phyloP scores from a whole-genome alignment of 305 asterid genomes.

The Rubia peregrina region DNA sequence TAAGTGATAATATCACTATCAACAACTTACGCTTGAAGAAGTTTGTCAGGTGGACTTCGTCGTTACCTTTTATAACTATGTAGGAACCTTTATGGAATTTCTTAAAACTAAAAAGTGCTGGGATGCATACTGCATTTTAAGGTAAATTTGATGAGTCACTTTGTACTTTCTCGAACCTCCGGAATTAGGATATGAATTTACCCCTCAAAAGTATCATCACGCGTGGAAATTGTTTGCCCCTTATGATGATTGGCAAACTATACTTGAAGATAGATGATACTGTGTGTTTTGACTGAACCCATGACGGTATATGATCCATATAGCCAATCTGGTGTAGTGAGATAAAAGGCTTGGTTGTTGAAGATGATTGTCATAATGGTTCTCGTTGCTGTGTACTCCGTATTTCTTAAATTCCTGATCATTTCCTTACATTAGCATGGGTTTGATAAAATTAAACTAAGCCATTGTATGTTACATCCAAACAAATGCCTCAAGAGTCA shows the following conservation, averaged over 20 bases:
- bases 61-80: neutral
- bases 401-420: neutral
- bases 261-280: neutral
- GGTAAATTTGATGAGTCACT: no score
- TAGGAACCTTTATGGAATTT: neutral
- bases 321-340: neutral
- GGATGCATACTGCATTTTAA: neutral
- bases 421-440: no score
- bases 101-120: neutral
- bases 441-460: no score
- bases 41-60: neutral
- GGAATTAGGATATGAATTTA: no score
- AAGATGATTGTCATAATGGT: neutral
- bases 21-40: neutral
- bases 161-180: no score
- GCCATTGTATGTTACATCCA: neutral
- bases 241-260: neutral
- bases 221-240: neutral
- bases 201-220: neutral
- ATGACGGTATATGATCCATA: neutral
- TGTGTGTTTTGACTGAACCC: neutral
- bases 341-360: neutral
- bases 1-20: neutral
- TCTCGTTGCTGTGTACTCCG: neutral
- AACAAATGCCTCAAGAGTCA: neutral